These are phyloP conservation scores for Polytrichum commune DNA, from an alignment of 225 moss, liverwort and hornwort genomes.

Conservation along the genomic window DNA sequence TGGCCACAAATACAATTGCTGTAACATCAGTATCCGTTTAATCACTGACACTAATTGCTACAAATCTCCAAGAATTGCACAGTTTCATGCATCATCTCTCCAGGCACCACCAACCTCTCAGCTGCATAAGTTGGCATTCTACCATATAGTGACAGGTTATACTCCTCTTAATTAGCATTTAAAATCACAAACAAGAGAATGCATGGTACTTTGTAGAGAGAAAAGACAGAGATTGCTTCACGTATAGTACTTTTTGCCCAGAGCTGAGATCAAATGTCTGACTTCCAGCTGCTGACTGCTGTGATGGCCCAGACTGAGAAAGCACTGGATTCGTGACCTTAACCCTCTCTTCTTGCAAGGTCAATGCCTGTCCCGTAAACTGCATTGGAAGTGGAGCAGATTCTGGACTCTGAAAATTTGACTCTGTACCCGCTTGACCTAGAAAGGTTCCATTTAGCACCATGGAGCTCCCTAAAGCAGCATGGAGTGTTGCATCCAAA, in stretches of 20 bases:
- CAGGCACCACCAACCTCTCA: too few relatives aligned
- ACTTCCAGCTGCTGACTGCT: constrained; percentile 11
- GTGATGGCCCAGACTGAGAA: constrained; percentile 35
- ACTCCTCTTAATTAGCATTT: too few relatives aligned
- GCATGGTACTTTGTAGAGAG: too few relatives aligned
- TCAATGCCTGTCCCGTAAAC: constrained; percentile 31
- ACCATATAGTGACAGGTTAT: too few relatives aligned
- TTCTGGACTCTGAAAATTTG: constrained; percentile 30
- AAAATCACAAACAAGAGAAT: too few relatives aligned
- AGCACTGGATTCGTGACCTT: constrained; percentile 28
- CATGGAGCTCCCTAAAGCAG: constrained; percentile 25
- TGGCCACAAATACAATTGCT: neutral
- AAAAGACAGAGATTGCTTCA: too few relatives aligned
- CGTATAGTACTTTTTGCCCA: constrained; percentile 33
- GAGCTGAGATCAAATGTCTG: constrained; percentile 38
- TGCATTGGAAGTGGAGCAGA: constrained; percentile 27
- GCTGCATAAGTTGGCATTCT: too few relatives aligned
- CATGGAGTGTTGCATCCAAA: constrained; percentile 36
- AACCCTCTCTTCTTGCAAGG: constrained; percentile 32
- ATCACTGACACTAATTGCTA: too few relatives aligned
- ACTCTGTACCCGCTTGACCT: constrained; percentile 16
- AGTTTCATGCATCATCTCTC: too few relatives aligned
- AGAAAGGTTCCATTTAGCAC: constrained; percentile 23
- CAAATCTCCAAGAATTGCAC: too few relatives aligned
- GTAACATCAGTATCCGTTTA: too few relatives aligned